Evolutionary conservation across 352 stramenopile species (phyloP), one percentile per base, ranked within the genome.

Genomic region (Thalassiosira livingstoniorum): DNA sequence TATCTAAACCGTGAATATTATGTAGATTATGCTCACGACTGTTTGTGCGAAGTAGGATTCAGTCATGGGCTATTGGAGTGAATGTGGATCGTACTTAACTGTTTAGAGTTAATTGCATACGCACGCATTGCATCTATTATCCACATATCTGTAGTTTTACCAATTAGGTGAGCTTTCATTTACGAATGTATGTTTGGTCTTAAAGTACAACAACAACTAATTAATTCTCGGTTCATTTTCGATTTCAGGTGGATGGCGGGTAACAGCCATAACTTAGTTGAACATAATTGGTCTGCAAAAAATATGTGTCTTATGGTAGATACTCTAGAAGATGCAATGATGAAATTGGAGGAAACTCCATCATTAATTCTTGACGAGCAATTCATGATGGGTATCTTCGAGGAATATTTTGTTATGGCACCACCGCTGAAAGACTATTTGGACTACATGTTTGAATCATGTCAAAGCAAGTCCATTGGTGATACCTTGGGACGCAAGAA

Each of bases 1-100:
- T 79, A 79, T 45, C 63, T 73, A n/a, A 73, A 79, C 37, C 45
- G 47, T 34, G 47, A 45, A 18, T 73, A 47, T 47, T 47, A 47
- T 15, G 15, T 47, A 18, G 54, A 63, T n/a, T 63, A 23, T 63
- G 2, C 37, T n/a, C 21, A 63, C 54, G 25, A 63, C 4, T 39
- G n/a, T 21, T 31, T 63, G 5, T 15, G 54, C 18, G 23, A 32
- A 23, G 39, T 47, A 7, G 31, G 34, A 1, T 45, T 53, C 27
- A 47, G 31, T 27, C 39, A 35, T 42, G 63, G 61, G 32, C 32
- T 74, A 31, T 31, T 53, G n/a, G 23, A 42, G 37, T 63, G 51
- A 25, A 47, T 74, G 47, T 74, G 61, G 13, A 18, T 62, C 47
- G 45, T 63, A 39, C 65, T 74, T 39, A 63, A 43, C 21, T 64